phyloP scores from a whole-genome alignment of 805 yeast genomes.

The Metschnikowia santaceciliae region DNA sequence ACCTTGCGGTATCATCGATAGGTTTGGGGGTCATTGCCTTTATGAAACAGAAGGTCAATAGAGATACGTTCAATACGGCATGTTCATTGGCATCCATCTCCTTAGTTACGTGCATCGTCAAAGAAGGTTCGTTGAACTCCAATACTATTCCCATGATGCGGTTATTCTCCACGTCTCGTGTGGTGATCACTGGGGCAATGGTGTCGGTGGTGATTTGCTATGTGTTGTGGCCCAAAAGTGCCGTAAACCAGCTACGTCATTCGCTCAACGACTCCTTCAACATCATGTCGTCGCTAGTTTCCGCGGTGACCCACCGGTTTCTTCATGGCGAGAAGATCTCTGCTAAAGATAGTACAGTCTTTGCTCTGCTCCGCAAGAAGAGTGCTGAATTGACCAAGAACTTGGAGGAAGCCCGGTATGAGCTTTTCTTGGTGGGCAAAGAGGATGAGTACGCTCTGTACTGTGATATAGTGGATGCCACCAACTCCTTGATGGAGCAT shows the following conservation, averaged over 20 bases:
- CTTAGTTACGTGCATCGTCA: conserved; percentile 63
- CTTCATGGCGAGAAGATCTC: conserved; percentile 44
- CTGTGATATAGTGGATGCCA: conserved; percentile 46
- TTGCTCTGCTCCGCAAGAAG: conserved; percentile 37
- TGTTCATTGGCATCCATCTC: conserved; percentile 73
- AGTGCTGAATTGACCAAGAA: conserved; percentile 36
- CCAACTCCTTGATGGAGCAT: conserved; percentile 50
- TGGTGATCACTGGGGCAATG: conserved; percentile 58
- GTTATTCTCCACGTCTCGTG: conserved; percentile 49
- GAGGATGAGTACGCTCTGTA: conserved; percentile 50
- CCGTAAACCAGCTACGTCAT: conserved; percentile 42
- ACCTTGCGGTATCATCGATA: conserved; percentile 48
- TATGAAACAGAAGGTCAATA: conserved; percentile 62
- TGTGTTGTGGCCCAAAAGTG: conserved; percentile 60
- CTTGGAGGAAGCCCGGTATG: conserved; percentile 60
- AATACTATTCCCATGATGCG: conserved; percentile 54
- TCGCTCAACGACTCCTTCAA: conserved; percentile 50
- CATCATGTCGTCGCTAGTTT: conserved; percentile 47
- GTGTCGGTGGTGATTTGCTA: conserved; percentile 60
- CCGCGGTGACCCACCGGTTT: conserved; percentile 46
- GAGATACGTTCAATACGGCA: conserved; percentile 74
- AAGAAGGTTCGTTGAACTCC: conserved; percentile 65
- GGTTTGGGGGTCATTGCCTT: conserved; percentile 67
- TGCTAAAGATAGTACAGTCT: conserved; percentile 34
- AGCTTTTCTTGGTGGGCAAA: conserved; percentile 50